phyloP scores from a whole-genome alignment of 2,329 filamentous ascomycete species.

The Colletotrichum truncatum region DNA sequence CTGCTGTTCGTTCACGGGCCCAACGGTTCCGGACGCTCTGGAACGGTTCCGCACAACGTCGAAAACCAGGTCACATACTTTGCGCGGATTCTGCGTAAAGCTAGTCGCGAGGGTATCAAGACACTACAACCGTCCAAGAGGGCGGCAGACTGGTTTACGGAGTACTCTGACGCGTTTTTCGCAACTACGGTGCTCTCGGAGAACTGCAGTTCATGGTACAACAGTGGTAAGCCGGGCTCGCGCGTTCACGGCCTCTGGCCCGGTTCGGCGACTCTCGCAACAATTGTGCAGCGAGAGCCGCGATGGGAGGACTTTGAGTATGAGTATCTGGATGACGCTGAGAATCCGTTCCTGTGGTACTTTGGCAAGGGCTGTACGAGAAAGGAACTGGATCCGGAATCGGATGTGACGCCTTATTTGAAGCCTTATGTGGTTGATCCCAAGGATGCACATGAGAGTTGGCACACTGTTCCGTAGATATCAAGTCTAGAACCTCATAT shows the following conservation, averaged over 20 bases:
- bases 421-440: conserved; percentile 66
- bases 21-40: conserved; percentile 66
- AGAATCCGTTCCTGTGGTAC: conserved; percentile 67
- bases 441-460: conserved; percentile 71
- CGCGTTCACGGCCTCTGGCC: conserved; percentile 77
- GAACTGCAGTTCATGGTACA: conserved; percentile 78
- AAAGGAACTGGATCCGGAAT: conserved; percentile 63
- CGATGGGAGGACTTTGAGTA: conserved; percentile 67
- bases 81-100: conserved; percentile 74
- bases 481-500: not conserved
- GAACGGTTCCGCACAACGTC: conserved; percentile 73
- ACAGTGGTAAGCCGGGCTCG: conserved; percentile 69
- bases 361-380: conserved; percentile 75
- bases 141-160: conserved; percentile 72
- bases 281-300: conserved; percentile 63
- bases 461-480: conserved; percentile 61
- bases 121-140: conserved; percentile 64
- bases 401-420: conserved; percentile 72
- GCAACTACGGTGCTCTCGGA: conserved; percentile 64
- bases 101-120: conserved; percentile 71
- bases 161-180: conserved; percentile 67
- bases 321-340: conserved; percentile 51
- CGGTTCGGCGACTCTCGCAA: conserved; percentile 70
- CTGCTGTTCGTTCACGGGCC: conserved; percentile 72
- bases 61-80: conserved; percentile 74